Percentiles rank a stretch among this genome's conserved stretches.
These are phyloP conservation scores for Curvularia eragrostidis DNA, from an alignment of 2,329 filamentous ascomycete species.

Conservation along the genomic window DNA sequence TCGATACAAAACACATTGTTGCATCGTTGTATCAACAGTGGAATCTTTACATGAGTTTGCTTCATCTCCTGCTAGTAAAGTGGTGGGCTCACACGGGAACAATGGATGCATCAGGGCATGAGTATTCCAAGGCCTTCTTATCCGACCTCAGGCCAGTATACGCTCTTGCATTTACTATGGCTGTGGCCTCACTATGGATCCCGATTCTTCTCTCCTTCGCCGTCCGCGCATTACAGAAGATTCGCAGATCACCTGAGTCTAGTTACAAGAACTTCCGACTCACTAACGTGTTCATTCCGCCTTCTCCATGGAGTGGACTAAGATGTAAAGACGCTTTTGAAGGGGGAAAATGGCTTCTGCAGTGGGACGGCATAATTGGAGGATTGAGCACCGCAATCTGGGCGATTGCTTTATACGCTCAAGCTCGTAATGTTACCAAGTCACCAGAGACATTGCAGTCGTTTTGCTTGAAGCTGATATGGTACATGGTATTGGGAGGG, in stretches of 20 bases:
- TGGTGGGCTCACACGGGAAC: not conserved
- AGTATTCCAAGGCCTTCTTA: not conserved
- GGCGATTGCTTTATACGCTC: not conserved
- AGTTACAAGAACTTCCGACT: not conserved
- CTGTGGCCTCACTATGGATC: not conserved
- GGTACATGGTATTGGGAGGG: slow-evolving; percentile 1
- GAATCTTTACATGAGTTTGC: slow-evolving; percentile 2
- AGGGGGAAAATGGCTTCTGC: slow-evolving; percentile 6
- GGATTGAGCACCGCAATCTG: slow-evolving; percentile 1
- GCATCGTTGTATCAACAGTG: slow-evolving; percentile 3
- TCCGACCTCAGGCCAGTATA: not conserved
- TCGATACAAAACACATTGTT: not conserved
- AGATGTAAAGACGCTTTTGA: slow-evolving; percentile 3
- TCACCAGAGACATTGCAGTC: not conserved
- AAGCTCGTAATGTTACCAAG: not conserved
- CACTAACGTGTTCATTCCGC: not conserved
- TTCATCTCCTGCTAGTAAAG: not conserved
- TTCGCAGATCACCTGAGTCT: not conserved
- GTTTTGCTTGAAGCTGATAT: not conserved
- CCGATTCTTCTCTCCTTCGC: not conserved
- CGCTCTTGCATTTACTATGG: not conserved
- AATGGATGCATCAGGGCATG: not conserved
- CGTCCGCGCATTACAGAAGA: not conserved
- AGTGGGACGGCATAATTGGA: slow-evolving; percentile 4
- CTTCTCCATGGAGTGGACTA: not conserved